Evolutionary conservation across 805 yeast species (phyloP).

Genomic region (Hanseniaspora guilliermondii): DNA sequence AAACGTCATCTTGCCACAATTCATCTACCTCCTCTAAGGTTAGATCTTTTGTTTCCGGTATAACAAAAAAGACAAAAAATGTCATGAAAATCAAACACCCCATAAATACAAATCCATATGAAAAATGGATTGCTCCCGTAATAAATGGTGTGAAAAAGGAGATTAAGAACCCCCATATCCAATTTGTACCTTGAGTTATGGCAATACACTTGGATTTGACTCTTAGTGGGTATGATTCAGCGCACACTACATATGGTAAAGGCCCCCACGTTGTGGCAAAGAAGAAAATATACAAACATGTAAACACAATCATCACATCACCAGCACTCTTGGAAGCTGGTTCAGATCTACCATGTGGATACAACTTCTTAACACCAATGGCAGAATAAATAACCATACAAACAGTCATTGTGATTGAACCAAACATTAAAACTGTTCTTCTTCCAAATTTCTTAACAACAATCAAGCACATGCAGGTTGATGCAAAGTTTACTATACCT

Average conservation of each 20-base stretch:
- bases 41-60: slow-evolving; percentile 68
- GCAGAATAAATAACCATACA: slow-evolving; percentile 42
- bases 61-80: slow-evolving; percentile 55
- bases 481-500: slow-evolving; percentile 48
- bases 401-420: slow-evolving; percentile 38
- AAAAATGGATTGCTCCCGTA: slow-evolving; percentile 49
- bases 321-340: slow-evolving; percentile 46
- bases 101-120: slow-evolving; percentile 50
- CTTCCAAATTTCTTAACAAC: slow-evolving; percentile 45
- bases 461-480: slow-evolving; percentile 40
- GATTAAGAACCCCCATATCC: slow-evolving; percentile 55
- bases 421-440: slow-evolving; percentile 36
- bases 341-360: slow-evolving; percentile 32
- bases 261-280: slow-evolving; percentile 72
- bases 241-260: slow-evolving; percentile 47
- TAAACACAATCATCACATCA: slow-evolving; percentile 56
- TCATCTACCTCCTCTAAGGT: slow-evolving; percentile 69
- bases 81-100: slow-evolving; percentile 44
- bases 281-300: slow-evolving; percentile 58
- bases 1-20: slow-evolving; percentile 33
- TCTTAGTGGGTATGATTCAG: slow-evolving; percentile 63
- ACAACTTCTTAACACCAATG: slow-evolving; percentile 42
- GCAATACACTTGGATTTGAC: slow-evolving; percentile 46
- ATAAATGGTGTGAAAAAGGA: slow-evolving; percentile 62
- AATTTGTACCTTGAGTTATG: slow-evolving; percentile 49